Evolutionary conservation across 2,329 filamentous ascomycete genomes (phyloP), one percentile per base, ranked within the genome.

Genomic region (Didymella glomerata): DNA sequence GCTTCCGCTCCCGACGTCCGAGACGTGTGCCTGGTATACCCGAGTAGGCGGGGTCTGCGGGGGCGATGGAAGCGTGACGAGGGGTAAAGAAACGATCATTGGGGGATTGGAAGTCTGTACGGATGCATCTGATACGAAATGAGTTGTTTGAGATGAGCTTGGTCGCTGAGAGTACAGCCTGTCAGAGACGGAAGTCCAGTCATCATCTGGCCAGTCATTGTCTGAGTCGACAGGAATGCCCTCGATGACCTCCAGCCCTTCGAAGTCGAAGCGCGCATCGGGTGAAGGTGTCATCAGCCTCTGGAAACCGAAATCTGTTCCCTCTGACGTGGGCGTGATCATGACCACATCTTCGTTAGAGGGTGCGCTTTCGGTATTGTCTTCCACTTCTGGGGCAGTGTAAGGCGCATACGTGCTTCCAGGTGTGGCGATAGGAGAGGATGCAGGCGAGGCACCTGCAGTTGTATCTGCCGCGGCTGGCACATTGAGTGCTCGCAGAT

Each of bases 191-290:
- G 25, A 34, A 32, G 46, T 9, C 56, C 56, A 59, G 2, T 54
- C 56, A 4, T 59, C 50, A 18, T 49, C 47, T 36, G 16, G 32
- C 56, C 56, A 59, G 5, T 50, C 56, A 4, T 51, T 38, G 18
- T 49, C 51, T n/a, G 50, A 50, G 5, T 41, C 40, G 3, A 30
- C 16, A n/a, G 32, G 25, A n/a, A 24, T 20, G 2, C 18, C 45
- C 6, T 53, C 48, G 8, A 49, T n/a, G 4, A 30, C 24, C 8
- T 36, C 41, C 3, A 47, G 14, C 2, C 53, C 50, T 5, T 42
- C 50, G 8, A 47, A 54, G 0, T 28, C 34, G 5, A 34, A 27
- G 6, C 16, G 7, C 18, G 8, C 38, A 14, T 54, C 44, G 9
- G 44, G 24, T 18, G 51, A 48, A 4, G 34, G 25, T 3, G 34